A percentile compares a stretch with the other conserved stretches of the same genome.
phyloP scores from a whole-genome alignment of 345 rosid species.

The Erodium maritimum region DNA sequence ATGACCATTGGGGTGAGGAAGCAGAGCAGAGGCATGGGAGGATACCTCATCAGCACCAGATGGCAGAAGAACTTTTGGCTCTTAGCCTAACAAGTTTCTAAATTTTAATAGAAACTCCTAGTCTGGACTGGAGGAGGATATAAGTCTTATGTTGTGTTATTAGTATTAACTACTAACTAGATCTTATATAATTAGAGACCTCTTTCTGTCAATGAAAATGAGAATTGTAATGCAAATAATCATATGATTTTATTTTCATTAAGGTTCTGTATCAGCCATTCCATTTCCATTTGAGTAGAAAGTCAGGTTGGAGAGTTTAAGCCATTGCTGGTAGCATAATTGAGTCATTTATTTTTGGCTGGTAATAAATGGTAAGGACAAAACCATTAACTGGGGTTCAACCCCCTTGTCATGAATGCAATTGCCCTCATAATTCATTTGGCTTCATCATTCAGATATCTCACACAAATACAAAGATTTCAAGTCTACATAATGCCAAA shows the following conservation, averaged over 20 bases:
- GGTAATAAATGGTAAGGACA: too few species aligned
- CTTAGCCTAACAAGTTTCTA: slow-evolving; percentile 35
- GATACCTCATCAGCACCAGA: slow-evolving; percentile 84
- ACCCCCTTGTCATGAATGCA: too few species aligned
- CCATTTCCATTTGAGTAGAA: not conserved
- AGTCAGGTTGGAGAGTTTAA: not conserved
- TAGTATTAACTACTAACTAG: not conserved
- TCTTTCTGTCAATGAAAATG: not conserved
- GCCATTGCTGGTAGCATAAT: not conserved
- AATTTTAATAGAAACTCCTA: not conserved
- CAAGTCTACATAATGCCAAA: too few species aligned
- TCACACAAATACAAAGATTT: too few species aligned
- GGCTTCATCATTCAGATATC: too few species aligned
- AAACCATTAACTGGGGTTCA: too few species aligned
- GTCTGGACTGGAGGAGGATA: not conserved
- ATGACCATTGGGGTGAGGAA: slow-evolving; percentile 85
- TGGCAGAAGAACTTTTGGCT: slow-evolving; percentile 98
- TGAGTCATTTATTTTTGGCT: not conserved
- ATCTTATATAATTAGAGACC: not conserved
- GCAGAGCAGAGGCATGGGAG: slow-evolving; percentile 73
- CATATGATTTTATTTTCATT: too few species aligned
- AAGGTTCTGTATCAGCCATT: not conserved
- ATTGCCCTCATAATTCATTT: too few species aligned
- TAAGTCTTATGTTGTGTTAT: not conserved
- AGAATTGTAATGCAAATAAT: not conserved